Percentiles rank a stretch among this genome's conserved stretches.
Evolutionary conservation across 116 monocot species (phyloP).

Genomic region (Trichopus zeylanicus): DNA sequence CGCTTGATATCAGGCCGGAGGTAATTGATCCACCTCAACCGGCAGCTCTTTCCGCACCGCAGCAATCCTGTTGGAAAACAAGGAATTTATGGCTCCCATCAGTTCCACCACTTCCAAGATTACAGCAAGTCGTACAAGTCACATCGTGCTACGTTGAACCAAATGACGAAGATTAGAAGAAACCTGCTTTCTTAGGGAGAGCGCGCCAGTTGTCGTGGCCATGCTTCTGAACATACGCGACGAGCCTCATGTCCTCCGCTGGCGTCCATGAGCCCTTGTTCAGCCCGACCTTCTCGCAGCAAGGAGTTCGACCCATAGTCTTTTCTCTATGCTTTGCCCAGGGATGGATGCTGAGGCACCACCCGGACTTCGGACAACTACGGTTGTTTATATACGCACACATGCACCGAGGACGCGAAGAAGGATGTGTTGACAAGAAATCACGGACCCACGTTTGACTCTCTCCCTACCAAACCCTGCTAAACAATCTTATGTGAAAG

Average conservation of each 20-base stretch:
- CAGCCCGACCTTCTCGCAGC: slow-evolving; percentile 73
- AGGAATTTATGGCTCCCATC: neutral
- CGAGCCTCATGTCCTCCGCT: slow-evolving; percentile 67
- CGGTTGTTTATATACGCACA: no score
- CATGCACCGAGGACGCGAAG: no score
- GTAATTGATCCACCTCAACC: slow-evolving; percentile 52
- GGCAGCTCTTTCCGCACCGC: slow-evolving; percentile 51
- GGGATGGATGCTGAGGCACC: slow-evolving; percentile 20
- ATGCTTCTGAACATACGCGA: slow-evolving; percentile 50
- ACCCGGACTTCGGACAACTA: no score
- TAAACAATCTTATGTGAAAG: slow-evolving; percentile 1
- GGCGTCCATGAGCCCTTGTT: slow-evolving; percentile 87
- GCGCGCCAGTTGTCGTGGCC: slow-evolving; percentile 91
- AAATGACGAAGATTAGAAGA: neutral
- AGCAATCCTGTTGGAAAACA: slow-evolving; percentile 20
- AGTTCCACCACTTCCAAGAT: neutral
- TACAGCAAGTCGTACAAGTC: no score
- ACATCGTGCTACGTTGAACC: neutral
- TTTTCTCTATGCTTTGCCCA: no score
- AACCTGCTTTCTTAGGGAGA: slow-evolving; percentile 77
- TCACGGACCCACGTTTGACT: neutral
- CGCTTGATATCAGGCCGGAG: slow-evolving; percentile 45
- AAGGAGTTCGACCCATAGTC: slow-evolving; percentile 69
- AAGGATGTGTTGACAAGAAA: neutral
- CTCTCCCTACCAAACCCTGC: neutral